phyloP scores from a whole-genome alignment of 2,329 filamentous ascomycete species.

The Apiospora saccharicola region DNA sequence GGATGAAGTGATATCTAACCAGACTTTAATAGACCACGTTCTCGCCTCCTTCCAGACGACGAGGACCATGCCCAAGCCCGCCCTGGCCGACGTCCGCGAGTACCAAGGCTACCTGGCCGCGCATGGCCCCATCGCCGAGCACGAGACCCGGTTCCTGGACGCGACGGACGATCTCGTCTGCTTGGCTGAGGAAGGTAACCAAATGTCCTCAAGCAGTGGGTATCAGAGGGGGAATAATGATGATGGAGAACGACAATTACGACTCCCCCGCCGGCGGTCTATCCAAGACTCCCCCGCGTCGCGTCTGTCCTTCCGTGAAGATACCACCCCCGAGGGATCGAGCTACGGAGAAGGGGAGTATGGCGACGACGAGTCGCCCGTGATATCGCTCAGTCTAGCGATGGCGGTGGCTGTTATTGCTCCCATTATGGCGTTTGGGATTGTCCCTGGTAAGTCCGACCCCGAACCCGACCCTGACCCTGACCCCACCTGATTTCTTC shows the following conservation, averaged over 20 bases:
- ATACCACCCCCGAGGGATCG: not conserved
- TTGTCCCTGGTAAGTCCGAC: constrained; percentile 61
- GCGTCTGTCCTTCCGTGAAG: not conserved
- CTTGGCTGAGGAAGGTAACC: constrained; percentile 1
- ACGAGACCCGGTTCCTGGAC: constrained; percentile 68
- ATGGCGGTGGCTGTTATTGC: constrained; percentile 60
- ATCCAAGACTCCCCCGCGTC: constrained; percentile 21
- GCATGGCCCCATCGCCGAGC: constrained; percentile 62
- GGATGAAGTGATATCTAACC: no score
- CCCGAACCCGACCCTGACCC: no score
- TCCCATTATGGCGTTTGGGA: constrained; percentile 64
- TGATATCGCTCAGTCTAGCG: constrained; percentile 49
- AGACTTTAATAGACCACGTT: constrained; percentile 58
- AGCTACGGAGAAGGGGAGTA: not conserved
- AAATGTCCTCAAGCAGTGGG: not conserved
- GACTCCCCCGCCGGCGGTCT: constrained; percentile 31
- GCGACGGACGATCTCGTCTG: constrained; percentile 62
- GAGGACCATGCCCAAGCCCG: constrained; percentile 57
- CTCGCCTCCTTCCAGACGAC: constrained; percentile 64
- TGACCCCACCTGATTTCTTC: no score
- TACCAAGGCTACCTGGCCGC: constrained; percentile 62
- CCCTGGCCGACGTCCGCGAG: constrained; percentile 56
- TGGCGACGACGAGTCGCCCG: not conserved
- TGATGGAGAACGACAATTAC: not conserved
- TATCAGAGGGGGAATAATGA: constrained; percentile 34